These are phyloP conservation scores for Cinnamomum chago DNA, from an alignment of 164 flowering plant genomes.

Conservation along the genomic window DNA sequence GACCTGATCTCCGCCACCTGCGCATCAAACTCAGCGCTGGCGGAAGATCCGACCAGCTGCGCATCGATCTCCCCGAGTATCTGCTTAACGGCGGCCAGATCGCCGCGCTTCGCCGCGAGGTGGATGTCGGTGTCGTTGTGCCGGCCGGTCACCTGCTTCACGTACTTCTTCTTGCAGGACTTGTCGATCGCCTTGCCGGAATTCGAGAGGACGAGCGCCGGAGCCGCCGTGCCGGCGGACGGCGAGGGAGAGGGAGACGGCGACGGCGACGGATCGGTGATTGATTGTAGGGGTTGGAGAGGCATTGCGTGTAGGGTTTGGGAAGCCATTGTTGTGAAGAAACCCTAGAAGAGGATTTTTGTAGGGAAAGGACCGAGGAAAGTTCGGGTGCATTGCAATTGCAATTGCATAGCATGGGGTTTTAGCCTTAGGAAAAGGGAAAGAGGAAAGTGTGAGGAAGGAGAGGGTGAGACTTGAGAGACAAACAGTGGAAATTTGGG, in stretches of 20 bases:
- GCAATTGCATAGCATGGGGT: too few species aligned
- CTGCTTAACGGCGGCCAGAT: slow-evolving; percentile 49
- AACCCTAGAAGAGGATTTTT: too few species aligned
- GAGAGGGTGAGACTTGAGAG: too few species aligned
- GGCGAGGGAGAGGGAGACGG: background rate
- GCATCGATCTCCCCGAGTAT: slow-evolving; percentile 63
- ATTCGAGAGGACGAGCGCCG: slow-evolving; percentile 40
- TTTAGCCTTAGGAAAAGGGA: too few species aligned
- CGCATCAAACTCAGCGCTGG: slow-evolving; percentile 64
- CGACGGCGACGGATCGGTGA: too few species aligned
- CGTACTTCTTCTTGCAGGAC: slow-evolving; percentile 60
- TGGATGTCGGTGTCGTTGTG: slow-evolving; percentile 83
- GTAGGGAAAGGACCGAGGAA: too few species aligned
- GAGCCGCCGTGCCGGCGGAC: background rate
- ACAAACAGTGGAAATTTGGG: too few species aligned
- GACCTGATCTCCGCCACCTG: slow-evolving; percentile 61
- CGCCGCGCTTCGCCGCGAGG: slow-evolving; percentile 69
- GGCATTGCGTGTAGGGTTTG: too few species aligned
- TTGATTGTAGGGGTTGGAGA: too few species aligned
- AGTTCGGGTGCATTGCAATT: too few species aligned
- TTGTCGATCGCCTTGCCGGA: slow-evolving; percentile 69
- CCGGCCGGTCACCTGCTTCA: slow-evolving; percentile 80
- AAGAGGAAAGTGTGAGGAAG: too few species aligned
- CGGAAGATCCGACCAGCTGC: slow-evolving; percentile 46
- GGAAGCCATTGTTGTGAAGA: too few species aligned